Evolutionary conservation across 2,329 filamentous ascomycete genomes (phyloP), one percentile per base, ranked within the genome.

Genomic region (Epichloe gansuensis): DNA sequence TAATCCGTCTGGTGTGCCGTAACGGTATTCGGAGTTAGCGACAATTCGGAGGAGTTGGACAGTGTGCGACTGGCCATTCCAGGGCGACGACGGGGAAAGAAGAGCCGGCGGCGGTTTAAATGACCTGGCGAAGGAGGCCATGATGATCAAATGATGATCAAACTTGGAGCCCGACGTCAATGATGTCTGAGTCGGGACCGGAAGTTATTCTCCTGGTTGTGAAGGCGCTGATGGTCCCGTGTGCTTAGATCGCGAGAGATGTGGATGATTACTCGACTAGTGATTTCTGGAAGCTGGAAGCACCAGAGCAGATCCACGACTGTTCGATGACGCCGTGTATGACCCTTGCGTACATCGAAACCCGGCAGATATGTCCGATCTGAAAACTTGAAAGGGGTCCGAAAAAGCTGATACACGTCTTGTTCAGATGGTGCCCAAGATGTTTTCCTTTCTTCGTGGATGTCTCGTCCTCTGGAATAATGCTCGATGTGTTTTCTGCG

Each of bases 121-220:
- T 12, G 75, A 75, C 58, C 74, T 72, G 46, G 72, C 68, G 54
- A 77, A 65, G 61, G 66, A 72, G 54, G 75, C 69, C 75, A 79
- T 78, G 51, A n/a, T 34, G 48, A 28, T 41, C 25, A 21, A 48
- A 37, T 54, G 51, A n/a, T 34, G 48, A 28, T 41, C 25, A 21
- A 48, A 37, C 51, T 13, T 21, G 9, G 11, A 11, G 23, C n/a
- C n/a, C 21, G 41, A 31, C 48, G 31, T 23, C 48, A 37, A 37
- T 28, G 34, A 39, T n/a, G 17, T 34, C 4, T 35, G 21, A 41
- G 13, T 28, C 25, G 34, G 25, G n/a, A 15, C 43, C 6, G 21
- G 17, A 46, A n/a, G 5, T 34, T 23, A 37, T 13, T 51, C 11
- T n/a, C 42, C 21, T 44, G 43, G n/a, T 28, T 43, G 35, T 25